Percentiles rank a stretch among this genome's conserved stretches.
These are phyloP conservation scores for Paraconiothyrium brasiliense DNA, from an alignment of 2,329 filamentous ascomycete species.

Conservation along the genomic window DNA sequence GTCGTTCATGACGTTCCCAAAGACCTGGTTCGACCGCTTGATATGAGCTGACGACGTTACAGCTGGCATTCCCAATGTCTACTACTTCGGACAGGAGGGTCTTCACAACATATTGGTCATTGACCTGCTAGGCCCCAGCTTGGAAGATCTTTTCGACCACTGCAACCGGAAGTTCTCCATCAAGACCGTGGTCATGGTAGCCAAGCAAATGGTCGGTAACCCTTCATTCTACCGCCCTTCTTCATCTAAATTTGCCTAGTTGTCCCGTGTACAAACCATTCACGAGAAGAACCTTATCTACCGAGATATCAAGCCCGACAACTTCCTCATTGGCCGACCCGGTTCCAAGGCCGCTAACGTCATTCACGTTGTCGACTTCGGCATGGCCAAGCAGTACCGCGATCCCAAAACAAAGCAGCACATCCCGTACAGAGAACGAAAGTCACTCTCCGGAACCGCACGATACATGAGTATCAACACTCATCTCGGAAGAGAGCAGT, in stretches of 20 bases:
- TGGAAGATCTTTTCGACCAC: conserved; percentile 97
- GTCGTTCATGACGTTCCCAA: not conserved
- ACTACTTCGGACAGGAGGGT: conserved; percentile 98
- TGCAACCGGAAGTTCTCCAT: conserved; percentile 94
- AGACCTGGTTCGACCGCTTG: not conserved
- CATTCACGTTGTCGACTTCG: conserved; percentile 98
- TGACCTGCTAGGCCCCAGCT: conserved; percentile 90
- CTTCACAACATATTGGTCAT: conserved; percentile 99
- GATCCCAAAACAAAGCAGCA: conserved; percentile 99
- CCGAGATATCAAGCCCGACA: conserved; percentile 98
- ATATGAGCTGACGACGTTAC: conserved; percentile 47
- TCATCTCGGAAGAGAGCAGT: conserved; percentile 94
- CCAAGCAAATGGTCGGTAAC: conserved; percentile 92
- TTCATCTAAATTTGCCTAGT: conserved; percentile 56
- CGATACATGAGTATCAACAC: conserved; percentile 99
- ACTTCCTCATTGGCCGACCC: conserved; percentile 95
- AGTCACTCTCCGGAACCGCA: conserved; percentile 94
- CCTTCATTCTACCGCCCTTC: not conserved
- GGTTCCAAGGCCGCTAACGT: conserved; percentile 95
- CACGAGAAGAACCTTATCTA: conserved; percentile 99
- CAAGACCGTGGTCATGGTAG: conserved; percentile 99
- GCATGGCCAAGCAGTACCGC: conserved; percentile 99
- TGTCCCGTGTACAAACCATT: conserved; percentile 91
- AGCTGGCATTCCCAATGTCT: conserved; percentile 99
- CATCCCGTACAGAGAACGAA: conserved; percentile 96